Evolutionary conservation across 23 red algal genomes (phyloP).

Genomic region (Gracilaria caudata): DNA sequence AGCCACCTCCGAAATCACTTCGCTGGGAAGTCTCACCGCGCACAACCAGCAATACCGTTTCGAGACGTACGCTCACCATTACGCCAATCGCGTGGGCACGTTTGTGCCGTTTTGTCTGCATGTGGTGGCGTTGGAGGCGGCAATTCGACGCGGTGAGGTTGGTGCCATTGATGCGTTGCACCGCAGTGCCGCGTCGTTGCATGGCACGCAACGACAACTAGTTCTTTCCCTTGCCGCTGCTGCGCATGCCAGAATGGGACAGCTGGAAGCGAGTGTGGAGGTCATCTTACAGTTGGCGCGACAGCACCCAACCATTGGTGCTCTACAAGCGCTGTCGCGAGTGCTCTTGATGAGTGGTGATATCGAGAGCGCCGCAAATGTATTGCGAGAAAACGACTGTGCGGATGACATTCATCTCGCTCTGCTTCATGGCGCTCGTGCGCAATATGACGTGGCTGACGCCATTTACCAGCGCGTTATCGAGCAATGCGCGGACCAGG

Average conservation of each 20-base stretch:
- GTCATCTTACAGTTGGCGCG: slow-evolving; percentile 27
- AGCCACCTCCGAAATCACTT: slow-evolving; percentile 32
- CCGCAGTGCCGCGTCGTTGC: not conserved
- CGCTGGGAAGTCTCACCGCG: slow-evolving; percentile 9
- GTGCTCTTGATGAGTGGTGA: slow-evolving; percentile 49
- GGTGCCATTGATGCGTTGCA: slow-evolving; percentile 40
- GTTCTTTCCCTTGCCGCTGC: slow-evolving; percentile 13
- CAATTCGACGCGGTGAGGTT: slow-evolving; percentile 26
- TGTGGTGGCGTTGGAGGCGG: slow-evolving; percentile 44
- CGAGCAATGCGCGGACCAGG: not conserved
- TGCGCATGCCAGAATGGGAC: slow-evolving; percentile 26
- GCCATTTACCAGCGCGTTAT: slow-evolving; percentile 6
- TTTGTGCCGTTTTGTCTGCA: slow-evolving; percentile 58
- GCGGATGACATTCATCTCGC: slow-evolving; percentile 8
- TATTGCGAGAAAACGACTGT: not conserved
- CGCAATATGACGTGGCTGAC: slow-evolving; percentile 23
- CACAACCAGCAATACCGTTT: slow-evolving; percentile 41
- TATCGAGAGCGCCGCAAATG: slow-evolving; percentile 15
- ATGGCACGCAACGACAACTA: not conserved
- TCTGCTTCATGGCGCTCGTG: slow-evolving; percentile 39
- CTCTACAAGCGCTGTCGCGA: slow-evolving; percentile 27
- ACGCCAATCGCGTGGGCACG: slow-evolving; percentile 2
- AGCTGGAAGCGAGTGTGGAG: slow-evolving; percentile 60
- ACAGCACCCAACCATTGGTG: not conserved
- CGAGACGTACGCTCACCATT: slow-evolving; percentile 7